Conservation (phyloP, 352 stramenopile genomes). For the Globisporangium carolinianum region DNA sequence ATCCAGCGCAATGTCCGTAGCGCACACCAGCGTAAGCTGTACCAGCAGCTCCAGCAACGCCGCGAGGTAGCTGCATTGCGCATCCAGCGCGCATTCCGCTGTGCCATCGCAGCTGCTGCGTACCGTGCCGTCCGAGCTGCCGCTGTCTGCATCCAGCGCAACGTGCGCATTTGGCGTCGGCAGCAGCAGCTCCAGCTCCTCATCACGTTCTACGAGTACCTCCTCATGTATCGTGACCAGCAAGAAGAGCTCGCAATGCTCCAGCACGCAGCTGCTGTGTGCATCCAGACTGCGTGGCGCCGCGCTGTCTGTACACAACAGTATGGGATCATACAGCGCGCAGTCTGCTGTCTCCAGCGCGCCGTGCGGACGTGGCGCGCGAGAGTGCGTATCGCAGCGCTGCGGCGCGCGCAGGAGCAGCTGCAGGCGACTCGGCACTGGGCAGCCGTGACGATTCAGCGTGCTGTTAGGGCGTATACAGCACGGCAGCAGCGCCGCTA, state of each 20-base stretch:
- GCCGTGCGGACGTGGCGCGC: conserved; percentile 36
- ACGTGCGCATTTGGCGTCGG: conserved; percentile 30
- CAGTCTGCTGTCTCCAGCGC: conserved; percentile 19
- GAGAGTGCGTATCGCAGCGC: conserved; percentile 20
- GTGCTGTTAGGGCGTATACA: conserved; percentile 6
- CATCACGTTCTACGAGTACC: conserved; percentile 27
- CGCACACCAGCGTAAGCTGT: conserved; percentile 8
- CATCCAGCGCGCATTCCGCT: conserved; percentile 24
- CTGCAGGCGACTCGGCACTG: conserved; percentile 13
- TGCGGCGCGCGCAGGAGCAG: conserved; percentile 16
- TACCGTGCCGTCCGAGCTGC: conserved; percentile 18
- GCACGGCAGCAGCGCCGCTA: conserved; percentile 3
- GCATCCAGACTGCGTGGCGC: conserved; percentile 10
- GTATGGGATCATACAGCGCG: neutral
- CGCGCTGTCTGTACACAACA: conserved; percentile 15
- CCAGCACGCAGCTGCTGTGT: conserved; percentile 7
- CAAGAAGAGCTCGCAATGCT: conserved; percentile 15
- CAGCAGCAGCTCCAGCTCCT: conserved; percentile 24
- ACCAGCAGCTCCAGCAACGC: neutral
- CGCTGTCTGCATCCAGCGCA: conserved; percentile 28
- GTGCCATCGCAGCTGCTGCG: conserved; percentile 12
- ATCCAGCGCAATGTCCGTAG: conserved; percentile 23
- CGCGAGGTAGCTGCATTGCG: conserved; percentile 18
- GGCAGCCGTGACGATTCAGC: conserved; percentile 22
- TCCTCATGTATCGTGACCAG: conserved; percentile 30